phyloP scores from a whole-genome alignment of 1,139 yeast species.

The Yamadazyma atlantica region DNA sequence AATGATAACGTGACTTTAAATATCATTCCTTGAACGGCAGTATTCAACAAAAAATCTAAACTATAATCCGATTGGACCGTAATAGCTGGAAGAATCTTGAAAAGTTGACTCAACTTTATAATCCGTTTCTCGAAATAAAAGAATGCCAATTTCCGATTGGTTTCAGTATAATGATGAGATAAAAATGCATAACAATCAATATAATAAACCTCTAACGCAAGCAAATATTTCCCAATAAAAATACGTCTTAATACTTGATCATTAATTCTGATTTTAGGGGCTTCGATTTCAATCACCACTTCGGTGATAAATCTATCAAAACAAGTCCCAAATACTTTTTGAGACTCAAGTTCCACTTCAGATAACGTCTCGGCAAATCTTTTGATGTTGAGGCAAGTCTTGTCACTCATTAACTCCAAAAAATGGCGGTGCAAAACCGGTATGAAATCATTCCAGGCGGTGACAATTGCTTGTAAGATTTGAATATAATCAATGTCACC shows the following conservation, averaged over 20 bases:
- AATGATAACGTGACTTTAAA: background rate
- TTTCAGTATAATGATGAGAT: background rate
- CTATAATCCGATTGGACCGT: slow-evolving; percentile 2
- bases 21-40: background rate
- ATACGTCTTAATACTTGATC: background rate
- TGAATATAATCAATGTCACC: background rate
- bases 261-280: background rate
- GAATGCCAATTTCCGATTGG: slow-evolving; percentile 2
- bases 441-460: background rate
- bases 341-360: background rate
- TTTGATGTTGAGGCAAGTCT: background rate
- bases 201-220: slow-evolving; percentile 3
- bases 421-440: background rate
- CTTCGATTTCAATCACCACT: background rate
- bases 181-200: background rate
- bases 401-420: background rate
- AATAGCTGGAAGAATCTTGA: slow-evolving; percentile 2
- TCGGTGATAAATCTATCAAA: background rate
- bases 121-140: slow-evolving; percentile 5
- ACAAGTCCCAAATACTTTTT: background rate
- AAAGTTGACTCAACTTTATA: background rate
- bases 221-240: background rate
- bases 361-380: background rate
- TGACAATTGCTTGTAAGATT: background rate
- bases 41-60: slow-evolving; percentile 2